Base-by-base conservation (phyloP, 345 rosid species). In the Triadica sebifera region DNA sequence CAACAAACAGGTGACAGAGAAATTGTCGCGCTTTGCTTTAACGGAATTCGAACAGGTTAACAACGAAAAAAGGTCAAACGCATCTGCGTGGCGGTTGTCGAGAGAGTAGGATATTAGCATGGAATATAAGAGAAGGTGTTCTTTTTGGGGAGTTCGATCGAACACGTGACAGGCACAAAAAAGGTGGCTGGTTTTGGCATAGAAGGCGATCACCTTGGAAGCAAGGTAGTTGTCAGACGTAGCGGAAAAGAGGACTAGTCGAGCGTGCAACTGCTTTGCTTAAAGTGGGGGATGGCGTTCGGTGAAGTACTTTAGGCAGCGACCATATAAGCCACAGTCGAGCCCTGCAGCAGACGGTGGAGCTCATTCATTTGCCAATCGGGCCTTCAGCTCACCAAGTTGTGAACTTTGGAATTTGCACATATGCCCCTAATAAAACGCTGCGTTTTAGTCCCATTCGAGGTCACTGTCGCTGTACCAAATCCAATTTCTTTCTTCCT, bases 221-320 rank as follows among this genome's bases (percentile, higher is more conserved):
- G 90, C 96, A 6, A 94, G 93, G 82, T 80, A 94, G 85, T 92
- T 92, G 58, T 78, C 88, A 16, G 89, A 91, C 2, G 78, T 58
- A 71, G 87, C 67, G 12, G 96, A 86, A 69, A 24, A 75, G 52
- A 81, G 76, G 8, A 89, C 53, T 7, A 94, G 85, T 8, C 92
- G 94, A 1, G 94, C 89, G 68, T 94, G 96, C 74, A 94, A 91
- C 79, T 94, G 97, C 78, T 84, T 86, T 41, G 81, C 90, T 74
- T 89, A 96, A 62, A 79, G 85, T 83, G 86, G 87, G 77, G 87
- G 91, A 39, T 63, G 78, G 45, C 71, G 72, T 56, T 89, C 83
- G 68, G 88, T 77, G 68, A 85, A 90, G 68, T 83, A 78, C 69
- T 89, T 89, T 76, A 94, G 79, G 73, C 88, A 88, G 61, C 85